A percentile compares a stretch with the other conserved stretches of the same genome.
Evolutionary conservation across 148 eudicot species (phyloP).

Genomic region (Rheum nobile): DNA sequence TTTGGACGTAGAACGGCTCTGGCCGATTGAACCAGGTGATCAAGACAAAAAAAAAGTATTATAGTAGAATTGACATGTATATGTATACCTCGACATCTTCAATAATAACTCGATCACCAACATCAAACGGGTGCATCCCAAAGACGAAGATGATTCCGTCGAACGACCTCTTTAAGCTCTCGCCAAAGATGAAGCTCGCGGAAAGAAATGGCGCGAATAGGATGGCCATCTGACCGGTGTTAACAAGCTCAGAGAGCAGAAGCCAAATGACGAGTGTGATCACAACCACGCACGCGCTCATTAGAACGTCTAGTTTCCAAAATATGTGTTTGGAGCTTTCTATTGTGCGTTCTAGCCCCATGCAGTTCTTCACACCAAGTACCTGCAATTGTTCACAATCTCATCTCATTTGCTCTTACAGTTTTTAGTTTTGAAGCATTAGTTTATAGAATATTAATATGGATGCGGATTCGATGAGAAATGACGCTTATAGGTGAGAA

Average conservation of each 20-base stretch:
- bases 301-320: not conserved
- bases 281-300: conserved; percentile 2
- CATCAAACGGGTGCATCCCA: conserved; percentile 8
- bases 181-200: not conserved
- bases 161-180: not conserved
- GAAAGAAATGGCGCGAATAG: not conserved
- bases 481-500: no score
- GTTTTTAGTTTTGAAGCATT: no score
- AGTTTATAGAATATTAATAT: no score
- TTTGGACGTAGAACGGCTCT: no score
- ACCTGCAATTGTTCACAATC: not conserved
- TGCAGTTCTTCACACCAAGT: not conserved
- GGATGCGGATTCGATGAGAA: no score
- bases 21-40: no score
- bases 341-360: not conserved
- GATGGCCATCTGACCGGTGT: not conserved
- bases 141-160: conserved; percentile 7
- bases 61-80: not conserved
- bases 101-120: conserved; percentile 4
- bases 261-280: conserved; percentile 3
- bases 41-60: no score
- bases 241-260: not conserved
- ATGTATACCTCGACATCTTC: not conserved
- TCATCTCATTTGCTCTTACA: not conserved
- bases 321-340: conserved; percentile 1